Evolutionary conservation across 352 stramenopile genomes (phyloP).

Genomic region (Phytopythium mirpurense): DNA sequence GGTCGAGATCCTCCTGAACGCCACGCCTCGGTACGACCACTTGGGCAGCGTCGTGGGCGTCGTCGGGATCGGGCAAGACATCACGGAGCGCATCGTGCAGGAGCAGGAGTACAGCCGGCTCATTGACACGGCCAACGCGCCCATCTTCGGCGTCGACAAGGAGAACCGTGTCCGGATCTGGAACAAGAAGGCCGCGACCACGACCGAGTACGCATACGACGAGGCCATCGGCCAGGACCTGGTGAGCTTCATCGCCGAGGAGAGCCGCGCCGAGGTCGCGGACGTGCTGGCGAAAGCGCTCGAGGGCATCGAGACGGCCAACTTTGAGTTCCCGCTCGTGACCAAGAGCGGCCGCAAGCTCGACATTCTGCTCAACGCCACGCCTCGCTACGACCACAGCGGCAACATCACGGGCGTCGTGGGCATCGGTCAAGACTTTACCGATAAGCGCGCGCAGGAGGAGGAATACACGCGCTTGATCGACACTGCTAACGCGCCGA

Average conservation of each 20-base stretch:
- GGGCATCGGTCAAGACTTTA: conserved; percentile 80
- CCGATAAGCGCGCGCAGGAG: conserved; percentile 77
- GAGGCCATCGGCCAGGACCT: conserved; percentile 84
- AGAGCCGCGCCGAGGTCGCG: conserved; percentile 60
- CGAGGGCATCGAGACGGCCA: conserved; percentile 55
- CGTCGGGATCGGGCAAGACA: conserved; percentile 81
- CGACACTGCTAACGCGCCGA: conserved; percentile 88
- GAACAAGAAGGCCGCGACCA: conserved; percentile 90
- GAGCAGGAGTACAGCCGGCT: conserved; percentile 80
- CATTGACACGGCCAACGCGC: conserved; percentile 79
- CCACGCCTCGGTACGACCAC: conserved; percentile 58
- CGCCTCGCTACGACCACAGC: conserved; percentile 60
- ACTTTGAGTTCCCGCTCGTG: conserved; percentile 84
- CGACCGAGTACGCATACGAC: conserved; percentile 85
- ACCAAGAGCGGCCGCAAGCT: conserved; percentile 64
- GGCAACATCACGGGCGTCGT: conserved; percentile 75
- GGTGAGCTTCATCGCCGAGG: conserved; percentile 58
- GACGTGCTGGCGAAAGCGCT: conserved; percentile 65
- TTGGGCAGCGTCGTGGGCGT: conserved; percentile 60
- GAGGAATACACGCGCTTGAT: conserved; percentile 85
- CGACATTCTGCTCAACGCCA: conserved; percentile 80
- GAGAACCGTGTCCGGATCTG: conserved; percentile 85
- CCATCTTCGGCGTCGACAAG: conserved; percentile 82
- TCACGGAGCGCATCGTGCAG: conserved; percentile 72
- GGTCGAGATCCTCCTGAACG: conserved; percentile 78